Conservation (phyloP, 331 rosid species). For the Dryas integrifolia region DNA sequence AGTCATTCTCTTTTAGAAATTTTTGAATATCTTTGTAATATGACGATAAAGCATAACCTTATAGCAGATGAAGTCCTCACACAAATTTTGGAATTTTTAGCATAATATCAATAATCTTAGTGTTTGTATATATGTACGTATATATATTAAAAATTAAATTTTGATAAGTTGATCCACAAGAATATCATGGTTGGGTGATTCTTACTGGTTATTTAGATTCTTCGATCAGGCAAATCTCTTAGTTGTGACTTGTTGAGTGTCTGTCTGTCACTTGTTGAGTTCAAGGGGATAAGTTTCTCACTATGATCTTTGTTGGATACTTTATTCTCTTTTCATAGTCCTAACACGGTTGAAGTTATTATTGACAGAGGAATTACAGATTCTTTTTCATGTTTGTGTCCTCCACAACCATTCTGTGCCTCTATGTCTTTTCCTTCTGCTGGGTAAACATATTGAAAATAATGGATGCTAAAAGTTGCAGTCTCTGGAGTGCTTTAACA, state of each 20-base stretch:
- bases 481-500: conserved; percentile 39
- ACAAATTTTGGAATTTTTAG: not conserved
- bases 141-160: not conserved
- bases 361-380: conserved; percentile 43
- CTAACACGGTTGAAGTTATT: conserved; percentile 16
- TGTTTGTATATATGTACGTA: not conserved
- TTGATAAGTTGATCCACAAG: not conserved
- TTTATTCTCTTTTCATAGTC: conserved; percentile 7
- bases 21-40: not conserved
- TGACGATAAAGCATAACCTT: not conserved
- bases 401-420: conserved; percentile 38
- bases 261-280: not conserved
- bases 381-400: conserved; percentile 49
- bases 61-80: not conserved
- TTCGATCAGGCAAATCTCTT: not conserved
- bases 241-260: not conserved
- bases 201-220: not conserved
- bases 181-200: not conserved
- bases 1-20: not conserved
- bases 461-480: conserved; percentile 27
- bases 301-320: not conserved
- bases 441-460: conserved; percentile 38
- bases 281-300: not conserved
- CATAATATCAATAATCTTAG: not conserved
- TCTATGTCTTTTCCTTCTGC: conserved; percentile 43